Conservation (phyloP, 2,329 filamentous ascomycete species). For the Hymenotorrendiella dingleyae region DNA sequence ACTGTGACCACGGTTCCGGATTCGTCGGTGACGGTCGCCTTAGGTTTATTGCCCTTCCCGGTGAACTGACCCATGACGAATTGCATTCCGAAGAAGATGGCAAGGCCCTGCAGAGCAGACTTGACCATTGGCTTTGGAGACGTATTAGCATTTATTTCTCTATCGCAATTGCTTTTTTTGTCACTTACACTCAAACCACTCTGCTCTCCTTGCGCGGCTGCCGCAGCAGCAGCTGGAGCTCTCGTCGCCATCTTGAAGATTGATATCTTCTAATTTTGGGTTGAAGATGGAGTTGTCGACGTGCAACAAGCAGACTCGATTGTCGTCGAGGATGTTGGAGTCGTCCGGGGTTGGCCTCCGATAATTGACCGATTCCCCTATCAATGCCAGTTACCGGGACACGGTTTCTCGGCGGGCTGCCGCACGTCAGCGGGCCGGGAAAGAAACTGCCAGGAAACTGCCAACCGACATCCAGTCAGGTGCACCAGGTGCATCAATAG, state of each 20-base stretch:
- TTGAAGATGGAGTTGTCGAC: not conserved
- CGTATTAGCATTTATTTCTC: conserved; percentile 10
- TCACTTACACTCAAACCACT: conserved; percentile 29
- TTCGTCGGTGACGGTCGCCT: conserved; percentile 42
- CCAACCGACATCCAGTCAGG: too few relatives aligned
- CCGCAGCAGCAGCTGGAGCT: conserved; percentile 27
- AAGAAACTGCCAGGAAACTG: too few relatives aligned
- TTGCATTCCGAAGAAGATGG: conserved; percentile 54
- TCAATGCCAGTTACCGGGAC: too few relatives aligned
- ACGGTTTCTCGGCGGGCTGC: too few relatives aligned
- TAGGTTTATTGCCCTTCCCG: conserved; percentile 37
- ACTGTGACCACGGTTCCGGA: conserved; percentile 49
- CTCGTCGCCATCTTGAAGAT: conserved; percentile 28
- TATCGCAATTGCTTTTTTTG: too few relatives aligned
- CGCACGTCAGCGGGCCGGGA: too few relatives aligned
- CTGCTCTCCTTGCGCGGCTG: conserved; percentile 23
- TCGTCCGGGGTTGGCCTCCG: too few relatives aligned
- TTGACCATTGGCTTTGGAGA: conserved; percentile 27
- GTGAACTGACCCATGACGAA: conserved; percentile 48
- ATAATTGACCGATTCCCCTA: too few relatives aligned
- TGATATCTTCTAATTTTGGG: not conserved
- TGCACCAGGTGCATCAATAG: too few relatives aligned
- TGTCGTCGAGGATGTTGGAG: not conserved
- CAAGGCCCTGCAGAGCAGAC: conserved; percentile 42
- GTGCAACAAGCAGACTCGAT: not conserved